A percentile compares a stretch with the other conserved stretches of the same genome.
Evolutionary conservation across 2,329 filamentous ascomycete genomes (phyloP).

Genomic region (Didymella lethalis): DNA sequence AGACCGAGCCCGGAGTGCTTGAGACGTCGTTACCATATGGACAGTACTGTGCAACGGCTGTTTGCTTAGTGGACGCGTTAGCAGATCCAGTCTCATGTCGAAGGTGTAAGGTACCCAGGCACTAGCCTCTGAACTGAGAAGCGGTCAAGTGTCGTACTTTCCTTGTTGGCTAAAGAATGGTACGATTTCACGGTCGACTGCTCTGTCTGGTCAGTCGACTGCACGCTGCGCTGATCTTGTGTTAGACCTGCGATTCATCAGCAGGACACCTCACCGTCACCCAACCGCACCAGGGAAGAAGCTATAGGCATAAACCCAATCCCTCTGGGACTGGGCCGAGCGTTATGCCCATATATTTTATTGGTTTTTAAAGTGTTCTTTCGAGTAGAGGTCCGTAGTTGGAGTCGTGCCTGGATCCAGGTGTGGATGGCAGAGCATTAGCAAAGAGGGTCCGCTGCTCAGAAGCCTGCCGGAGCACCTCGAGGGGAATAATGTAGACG

Average conservation of each 20-base stretch:
- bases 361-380: constrained; percentile 32
- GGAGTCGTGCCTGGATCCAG: constrained; percentile 39
- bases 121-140: neutral
- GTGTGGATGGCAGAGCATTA: constrained; percentile 16
- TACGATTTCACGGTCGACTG: neutral
- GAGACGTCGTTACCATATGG: too few species aligned
- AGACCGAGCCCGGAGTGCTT: neutral
- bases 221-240: neutral
- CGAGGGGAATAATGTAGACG: constrained; percentile 14
- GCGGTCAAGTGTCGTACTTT: neutral
- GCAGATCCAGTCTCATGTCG: neutral
- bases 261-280: neutral
- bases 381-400: constrained; percentile 34
- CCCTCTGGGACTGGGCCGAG: constrained; percentile 31
- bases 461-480: constrained; percentile 14
- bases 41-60: neutral
- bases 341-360: constrained; percentile 48
- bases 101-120: neutral
- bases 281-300: neutral
- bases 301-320: constrained; percentile 42
- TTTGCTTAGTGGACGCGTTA: neutral
- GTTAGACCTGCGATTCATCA: neutral
- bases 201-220: neutral
- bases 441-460: constrained; percentile 14
- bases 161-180: neutral